Base-by-base conservation (phyloP, 208 protist genomes). In the Porcisia hertigi region DNA sequence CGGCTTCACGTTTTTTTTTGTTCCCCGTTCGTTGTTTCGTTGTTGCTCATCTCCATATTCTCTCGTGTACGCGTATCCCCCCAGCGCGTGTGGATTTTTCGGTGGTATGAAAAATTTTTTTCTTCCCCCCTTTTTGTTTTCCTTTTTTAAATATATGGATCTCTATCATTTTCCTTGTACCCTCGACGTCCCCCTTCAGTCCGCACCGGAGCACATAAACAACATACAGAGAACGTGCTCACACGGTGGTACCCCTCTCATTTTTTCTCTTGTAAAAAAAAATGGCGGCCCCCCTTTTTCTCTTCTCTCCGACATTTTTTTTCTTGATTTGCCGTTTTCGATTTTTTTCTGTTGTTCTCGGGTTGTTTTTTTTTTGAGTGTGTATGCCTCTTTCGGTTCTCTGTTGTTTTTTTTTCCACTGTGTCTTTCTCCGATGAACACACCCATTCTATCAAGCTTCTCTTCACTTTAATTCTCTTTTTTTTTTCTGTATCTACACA, bases 311-410 rank as follows among this genome's bases (percentile, higher is more conserved):
- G 5, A 39, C 58, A 62, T 62, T 39, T 62, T 62, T 62, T 30
- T 62, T 62, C 12, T 62, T 60, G 30, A 30, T 30, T 30, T 30
- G 30, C 30, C 30, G 30, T 62, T 62, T 62, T 64, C 59, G 8
- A 34, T 6, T 64, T 18, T 43, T 30, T 64, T 30, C 41, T 12
- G 25, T 12, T 23, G 16, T 23, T 59, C n/a, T 5, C 55, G 2
- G 7, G 1, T 59, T 59, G 39, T 66, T 49, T 14, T 7, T 49
- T 66, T 1, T 49, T 47, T 66, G 18, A 5, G 4, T 1, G 16
- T 30, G 18, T 71, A 41, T 57, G n/a, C 49, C 66, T 54, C 45
- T 71, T 52, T 71, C 30, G 25, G 34, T 71, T 23, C 47, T 23
- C 25, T 54, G 14, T 23, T 71, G 66, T 57, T 45, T 34, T 57